These are phyloP conservation scores for Chaetomium globosum DNA, from an alignment of 2,329 filamentous ascomycete genomes.

Conservation along the genomic window DNA sequence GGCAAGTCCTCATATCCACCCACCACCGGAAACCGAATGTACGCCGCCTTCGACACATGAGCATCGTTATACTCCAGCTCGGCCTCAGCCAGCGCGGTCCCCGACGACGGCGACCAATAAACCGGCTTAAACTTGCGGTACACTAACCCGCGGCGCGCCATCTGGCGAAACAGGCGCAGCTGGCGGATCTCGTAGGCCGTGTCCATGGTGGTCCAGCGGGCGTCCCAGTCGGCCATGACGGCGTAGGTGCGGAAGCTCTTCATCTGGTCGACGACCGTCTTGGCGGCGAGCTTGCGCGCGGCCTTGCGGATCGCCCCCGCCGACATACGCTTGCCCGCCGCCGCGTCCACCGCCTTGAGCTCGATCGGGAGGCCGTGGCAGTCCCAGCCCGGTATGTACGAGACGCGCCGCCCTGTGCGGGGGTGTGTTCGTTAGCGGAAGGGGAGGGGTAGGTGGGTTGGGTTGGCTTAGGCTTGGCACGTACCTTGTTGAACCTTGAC, in stretches of 20 bases:
- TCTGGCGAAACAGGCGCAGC: constrained; percentile 71
- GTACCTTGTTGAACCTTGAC: constrained; percentile 72
- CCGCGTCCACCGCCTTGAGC: constrained; percentile 79
- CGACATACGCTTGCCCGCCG: constrained; percentile 49
- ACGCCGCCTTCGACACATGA: constrained; percentile 73
- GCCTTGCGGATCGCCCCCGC: constrained; percentile 64
- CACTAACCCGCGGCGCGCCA: constrained; percentile 73
- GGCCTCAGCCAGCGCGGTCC: constrained; percentile 78
- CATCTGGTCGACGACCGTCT: constrained; percentile 73
- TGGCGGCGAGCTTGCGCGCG: constrained; percentile 66
- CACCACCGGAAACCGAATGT: constrained; percentile 74
- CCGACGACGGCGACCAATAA: constrained; percentile 81
- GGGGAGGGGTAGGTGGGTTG: not conserved
- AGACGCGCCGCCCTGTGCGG: constrained; percentile 62
- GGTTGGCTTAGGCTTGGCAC: constrained; percentile 25
- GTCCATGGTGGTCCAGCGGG: constrained; percentile 79
- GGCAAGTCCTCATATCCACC: constrained; percentile 32
- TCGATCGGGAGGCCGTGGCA: constrained; percentile 97
- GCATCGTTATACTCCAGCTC: constrained; percentile 82
- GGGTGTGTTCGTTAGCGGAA: not conserved
- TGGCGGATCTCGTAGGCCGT: constrained; percentile 73
- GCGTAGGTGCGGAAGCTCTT: constrained; percentile 71
- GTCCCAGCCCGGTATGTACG: constrained; percentile 93
- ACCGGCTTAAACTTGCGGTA: constrained; percentile 81
- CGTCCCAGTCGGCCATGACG: constrained; percentile 80